Evolutionary conservation across 2,329 filamentous ascomycete species (phyloP).

Genomic region (Epichloe festucae): DNA sequence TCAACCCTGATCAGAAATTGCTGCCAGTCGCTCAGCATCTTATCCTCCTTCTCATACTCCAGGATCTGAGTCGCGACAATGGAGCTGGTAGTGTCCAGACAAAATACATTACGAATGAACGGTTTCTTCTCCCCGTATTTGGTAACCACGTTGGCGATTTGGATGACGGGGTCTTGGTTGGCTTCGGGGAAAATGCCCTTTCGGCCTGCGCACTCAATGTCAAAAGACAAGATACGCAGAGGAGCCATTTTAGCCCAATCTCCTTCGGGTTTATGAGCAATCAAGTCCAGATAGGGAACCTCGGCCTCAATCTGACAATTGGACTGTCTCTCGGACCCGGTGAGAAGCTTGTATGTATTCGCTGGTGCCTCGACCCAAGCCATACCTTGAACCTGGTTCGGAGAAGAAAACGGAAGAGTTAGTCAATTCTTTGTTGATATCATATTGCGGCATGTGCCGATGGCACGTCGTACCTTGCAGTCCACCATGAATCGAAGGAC

Average conservation of each 20-base stretch:
- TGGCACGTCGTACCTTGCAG: conserved; percentile 49
- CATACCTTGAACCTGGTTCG: conserved; percentile 69
- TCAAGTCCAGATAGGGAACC: conserved; percentile 68
- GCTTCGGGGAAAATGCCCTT: conserved; percentile 97
- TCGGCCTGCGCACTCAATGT: conserved; percentile 95
- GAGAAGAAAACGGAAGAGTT: not conserved
- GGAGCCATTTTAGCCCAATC: conserved; percentile 99
- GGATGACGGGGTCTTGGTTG: conserved; percentile 84
- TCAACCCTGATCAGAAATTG: conserved; percentile 83
- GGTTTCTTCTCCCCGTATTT: conserved; percentile 90
- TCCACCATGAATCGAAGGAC: conserved; percentile 97
- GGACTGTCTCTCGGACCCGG: conserved; percentile 55
- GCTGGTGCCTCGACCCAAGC: conserved; percentile 86
- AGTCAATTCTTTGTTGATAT: conserved; percentile 6
- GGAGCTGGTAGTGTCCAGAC: conserved; percentile 76
- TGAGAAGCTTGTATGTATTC: conserved; percentile 58
- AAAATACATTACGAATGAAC: conserved; percentile 94
- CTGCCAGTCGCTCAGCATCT: conserved; percentile 88
- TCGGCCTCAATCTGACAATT: conserved; percentile 94
- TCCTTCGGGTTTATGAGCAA: conserved; percentile 77
- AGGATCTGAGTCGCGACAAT: conserved; percentile 93
- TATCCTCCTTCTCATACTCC: conserved; percentile 66
- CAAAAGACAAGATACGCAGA: conserved; percentile 82
- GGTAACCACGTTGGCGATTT: conserved; percentile 94
- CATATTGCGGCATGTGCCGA: not conserved